These are phyloP conservation scores for Ophiostoma angusticollis DNA, from an alignment of 2,329 filamentous ascomycete species.

Conservation along the genomic window DNA sequence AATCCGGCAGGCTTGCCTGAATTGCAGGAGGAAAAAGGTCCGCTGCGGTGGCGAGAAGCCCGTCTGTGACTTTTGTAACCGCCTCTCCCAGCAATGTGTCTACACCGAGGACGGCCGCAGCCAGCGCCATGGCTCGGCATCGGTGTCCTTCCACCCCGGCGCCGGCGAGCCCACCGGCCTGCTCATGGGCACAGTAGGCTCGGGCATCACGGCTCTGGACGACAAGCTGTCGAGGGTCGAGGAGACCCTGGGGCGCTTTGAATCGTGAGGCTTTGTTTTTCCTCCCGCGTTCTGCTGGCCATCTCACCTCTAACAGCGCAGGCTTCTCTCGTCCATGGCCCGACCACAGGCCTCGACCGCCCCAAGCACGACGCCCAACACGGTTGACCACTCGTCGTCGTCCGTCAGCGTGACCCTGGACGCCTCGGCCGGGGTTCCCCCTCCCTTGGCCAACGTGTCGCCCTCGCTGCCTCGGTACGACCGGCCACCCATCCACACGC, in stretches of 20 bases:
- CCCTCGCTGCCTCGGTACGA: not conserved
- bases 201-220: not conserved
- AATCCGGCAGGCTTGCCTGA: conserved; percentile 1
- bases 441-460: too few relatives aligned
- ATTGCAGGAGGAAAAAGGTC: conserved; percentile 2
- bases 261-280: not conserved
- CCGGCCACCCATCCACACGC: not conserved
- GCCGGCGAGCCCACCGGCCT: not conserved
- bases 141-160: not conserved
- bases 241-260: not conserved
- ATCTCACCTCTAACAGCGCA: too few relatives aligned
- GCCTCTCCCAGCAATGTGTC: not conserved
- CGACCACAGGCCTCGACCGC: too few relatives aligned
- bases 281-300: too few relatives aligned
- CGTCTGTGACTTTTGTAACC: not conserved
- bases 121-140: not conserved
- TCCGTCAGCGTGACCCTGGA: not conserved
- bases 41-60: conserved; percentile 2
- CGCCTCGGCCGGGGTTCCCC: not conserved
- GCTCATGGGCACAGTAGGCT: not conserved
- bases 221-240: not conserved
- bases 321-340: not conserved
- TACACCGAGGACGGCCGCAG: conserved; percentile 1
- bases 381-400: too few relatives aligned
- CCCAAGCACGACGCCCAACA: too few relatives aligned